phyloP scores from a whole-genome alignment of 2,329 filamentous ascomycete species.

The Botrytis pseudocinerea region DNA sequence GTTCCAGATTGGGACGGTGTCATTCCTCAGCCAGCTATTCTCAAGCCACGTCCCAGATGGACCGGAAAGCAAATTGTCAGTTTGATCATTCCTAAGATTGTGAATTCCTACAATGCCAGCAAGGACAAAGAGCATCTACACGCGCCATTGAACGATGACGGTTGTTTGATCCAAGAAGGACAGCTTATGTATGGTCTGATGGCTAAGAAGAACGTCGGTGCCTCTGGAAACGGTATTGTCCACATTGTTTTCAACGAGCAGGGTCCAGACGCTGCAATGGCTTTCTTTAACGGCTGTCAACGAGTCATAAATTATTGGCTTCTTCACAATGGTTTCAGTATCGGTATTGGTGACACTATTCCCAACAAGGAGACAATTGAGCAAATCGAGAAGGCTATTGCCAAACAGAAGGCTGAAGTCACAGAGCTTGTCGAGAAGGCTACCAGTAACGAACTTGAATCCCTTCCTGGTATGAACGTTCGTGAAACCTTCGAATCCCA shows the following conservation, averaged over 20 bases:
- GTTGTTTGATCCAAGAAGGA: conserved; percentile 79
- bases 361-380: conserved; percentile 83
- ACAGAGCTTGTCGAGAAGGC: conserved; percentile 73
- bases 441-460: conserved; percentile 83
- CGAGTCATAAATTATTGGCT: conserved; percentile 97
- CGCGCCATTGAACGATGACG: conserved; percentile 70
- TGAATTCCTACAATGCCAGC: conserved; percentile 72
- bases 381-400: conserved; percentile 80
- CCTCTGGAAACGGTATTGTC: conserved; percentile 84
- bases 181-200: conserved; percentile 88
- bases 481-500: conserved; percentile 98
- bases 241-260: conserved; percentile 97
- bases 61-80: conserved; percentile 98
- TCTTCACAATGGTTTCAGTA: conserved; percentile 92
- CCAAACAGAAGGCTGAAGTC: conserved; percentile 79
- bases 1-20: conserved; percentile 97
- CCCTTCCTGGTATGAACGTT: conserved; percentile 97
- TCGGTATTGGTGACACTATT: conserved; percentile 97
- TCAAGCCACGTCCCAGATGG: conserved; percentile 91
- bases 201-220: conserved; percentile 92
- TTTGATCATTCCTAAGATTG: conserved; percentile 82
- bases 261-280: conserved; percentile 80
- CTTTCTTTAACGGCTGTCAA: conserved; percentile 94
- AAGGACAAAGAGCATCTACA: conserved; percentile 53
- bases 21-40: conserved; percentile 88